phyloP scores from a whole-genome alignment of 192 early-diverging fungal species.

The Glomus cerebriforme region DNA sequence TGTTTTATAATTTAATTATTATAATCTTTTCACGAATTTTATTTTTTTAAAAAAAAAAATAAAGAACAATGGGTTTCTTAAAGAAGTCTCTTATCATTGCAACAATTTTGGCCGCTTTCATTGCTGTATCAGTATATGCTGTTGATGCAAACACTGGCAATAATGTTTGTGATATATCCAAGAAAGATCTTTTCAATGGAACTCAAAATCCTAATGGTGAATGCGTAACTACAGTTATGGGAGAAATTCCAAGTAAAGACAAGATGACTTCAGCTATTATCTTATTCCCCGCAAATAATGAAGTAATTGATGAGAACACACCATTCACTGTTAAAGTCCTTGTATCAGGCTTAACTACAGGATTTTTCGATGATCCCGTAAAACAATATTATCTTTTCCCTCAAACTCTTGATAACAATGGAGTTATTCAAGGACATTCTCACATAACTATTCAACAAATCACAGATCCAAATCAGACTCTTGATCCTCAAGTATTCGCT shows the following conservation, averaged over 20 bases:
- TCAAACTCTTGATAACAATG: neutral
- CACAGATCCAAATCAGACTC: neutral
- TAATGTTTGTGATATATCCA: neutral
- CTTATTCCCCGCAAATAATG: neutral
- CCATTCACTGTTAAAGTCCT: constrained; percentile 2
- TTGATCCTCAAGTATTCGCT: neutral
- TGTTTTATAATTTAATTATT: too few species aligned
- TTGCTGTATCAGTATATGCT: neutral
- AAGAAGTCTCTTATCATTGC: neutral
- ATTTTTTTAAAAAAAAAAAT: neutral
- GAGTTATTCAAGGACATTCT: neutral
- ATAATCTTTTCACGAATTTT: too few species aligned
- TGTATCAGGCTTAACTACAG: neutral
- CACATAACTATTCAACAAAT: constrained; percentile 11
- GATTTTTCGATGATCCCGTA: constrained; percentile 16
- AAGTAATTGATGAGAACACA: neutral
- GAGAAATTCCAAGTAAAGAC: neutral
- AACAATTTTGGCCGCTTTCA: neutral
- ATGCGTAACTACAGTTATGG: neutral
- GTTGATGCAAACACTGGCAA: neutral
- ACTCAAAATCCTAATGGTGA: neutral
- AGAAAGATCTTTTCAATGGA: neutral
- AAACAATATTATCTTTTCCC: neutral
- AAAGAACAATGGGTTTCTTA: neutral
- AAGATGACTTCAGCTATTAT: neutral